phyloP scores from a whole-genome alignment of 805 yeast genomes.

The Saturnispora besseyi region DNA sequence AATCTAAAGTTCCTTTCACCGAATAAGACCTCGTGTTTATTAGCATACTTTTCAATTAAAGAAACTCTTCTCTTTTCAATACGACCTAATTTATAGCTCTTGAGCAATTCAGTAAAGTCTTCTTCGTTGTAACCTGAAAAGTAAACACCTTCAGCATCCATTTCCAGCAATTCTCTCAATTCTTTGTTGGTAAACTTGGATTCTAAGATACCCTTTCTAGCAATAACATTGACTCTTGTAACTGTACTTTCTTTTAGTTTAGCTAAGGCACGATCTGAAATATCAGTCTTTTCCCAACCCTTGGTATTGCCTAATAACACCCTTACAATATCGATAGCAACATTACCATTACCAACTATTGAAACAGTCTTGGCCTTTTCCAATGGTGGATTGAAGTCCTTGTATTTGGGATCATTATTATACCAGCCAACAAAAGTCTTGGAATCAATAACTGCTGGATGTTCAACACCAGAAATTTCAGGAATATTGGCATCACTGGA shows the following conservation, averaged over 20 bases:
- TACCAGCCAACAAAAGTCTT: conserved; percentile 93
- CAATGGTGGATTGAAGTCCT: conserved; percentile 46
- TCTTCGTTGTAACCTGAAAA: conserved; percentile 40
- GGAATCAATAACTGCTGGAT: conserved; percentile 67
- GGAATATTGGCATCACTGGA: conserved; percentile 45
- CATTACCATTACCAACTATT: conserved; percentile 95
- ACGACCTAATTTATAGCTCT: conserved; percentile 33
- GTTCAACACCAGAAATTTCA: conserved; percentile 36
- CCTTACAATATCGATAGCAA: conserved; percentile 85
- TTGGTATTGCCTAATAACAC: conserved; percentile 52
- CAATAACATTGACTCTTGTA: conserved; percentile 63
- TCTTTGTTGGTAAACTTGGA: conserved; percentile 92
- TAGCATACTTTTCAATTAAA: conserved; percentile 46
- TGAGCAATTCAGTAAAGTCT: conserved; percentile 25
- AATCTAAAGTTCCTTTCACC: conserved; percentile 48
- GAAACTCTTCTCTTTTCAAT: conserved; percentile 56
- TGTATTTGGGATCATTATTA: conserved; percentile 72
- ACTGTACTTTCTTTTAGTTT: conserved; percentile 46
- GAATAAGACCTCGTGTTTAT: conserved; percentile 4
- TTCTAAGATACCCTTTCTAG: conserved; percentile 76
- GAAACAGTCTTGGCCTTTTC: conserved; percentile 54
- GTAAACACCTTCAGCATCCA: conserved; percentile 37
- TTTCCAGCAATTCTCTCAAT: conserved; percentile 69
- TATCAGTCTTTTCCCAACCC: conserved; percentile 61
- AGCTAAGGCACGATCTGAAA: conserved; percentile 50